Conservation (phyloP, 116 monocot genomes). For the Dioscorea cayenensis region DNA sequence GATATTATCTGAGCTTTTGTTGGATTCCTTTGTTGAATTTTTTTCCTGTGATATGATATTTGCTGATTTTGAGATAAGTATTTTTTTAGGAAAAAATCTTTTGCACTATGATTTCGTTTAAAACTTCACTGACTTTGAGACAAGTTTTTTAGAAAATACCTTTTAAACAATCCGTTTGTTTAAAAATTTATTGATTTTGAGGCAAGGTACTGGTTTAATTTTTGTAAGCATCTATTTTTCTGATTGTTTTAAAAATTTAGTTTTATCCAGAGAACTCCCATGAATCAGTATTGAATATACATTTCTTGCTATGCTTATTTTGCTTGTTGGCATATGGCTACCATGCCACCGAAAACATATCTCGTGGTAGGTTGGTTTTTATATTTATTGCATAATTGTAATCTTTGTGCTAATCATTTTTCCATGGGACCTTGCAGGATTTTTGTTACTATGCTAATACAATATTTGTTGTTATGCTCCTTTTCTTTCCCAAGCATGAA, state of each 20-base stretch:
- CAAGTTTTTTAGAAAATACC: too few species aligned
- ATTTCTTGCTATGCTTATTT: not conserved
- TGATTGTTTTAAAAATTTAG: not conserved
- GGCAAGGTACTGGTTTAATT: too few species aligned
- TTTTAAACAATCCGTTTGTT: too few species aligned
- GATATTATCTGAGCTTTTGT: too few species aligned
- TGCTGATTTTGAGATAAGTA: too few species aligned
- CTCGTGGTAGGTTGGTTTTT: not conserved
- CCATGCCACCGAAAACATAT: not conserved
- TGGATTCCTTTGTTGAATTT: too few species aligned
- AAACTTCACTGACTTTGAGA: too few species aligned
- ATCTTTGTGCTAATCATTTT: not conserved
- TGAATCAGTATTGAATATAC: not conserved
- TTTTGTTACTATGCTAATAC: constrained; percentile 99
- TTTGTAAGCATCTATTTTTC: too few species aligned
- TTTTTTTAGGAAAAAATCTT: too few species aligned
- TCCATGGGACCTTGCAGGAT: constrained; percentile 55
- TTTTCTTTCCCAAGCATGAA: constrained; percentile 88
- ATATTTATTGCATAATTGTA: not conserved
- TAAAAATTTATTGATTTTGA: too few species aligned
- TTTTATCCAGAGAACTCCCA: not conserved
- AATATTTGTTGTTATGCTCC: constrained; percentile 77
- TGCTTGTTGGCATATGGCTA: not conserved
- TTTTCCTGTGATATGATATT: too few species aligned
- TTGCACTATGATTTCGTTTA: too few species aligned